Evolutionary conservation across 495 filamentous ascomycete genomes (phyloP).

Genomic region (Podospora pseudoanserina): DNA sequence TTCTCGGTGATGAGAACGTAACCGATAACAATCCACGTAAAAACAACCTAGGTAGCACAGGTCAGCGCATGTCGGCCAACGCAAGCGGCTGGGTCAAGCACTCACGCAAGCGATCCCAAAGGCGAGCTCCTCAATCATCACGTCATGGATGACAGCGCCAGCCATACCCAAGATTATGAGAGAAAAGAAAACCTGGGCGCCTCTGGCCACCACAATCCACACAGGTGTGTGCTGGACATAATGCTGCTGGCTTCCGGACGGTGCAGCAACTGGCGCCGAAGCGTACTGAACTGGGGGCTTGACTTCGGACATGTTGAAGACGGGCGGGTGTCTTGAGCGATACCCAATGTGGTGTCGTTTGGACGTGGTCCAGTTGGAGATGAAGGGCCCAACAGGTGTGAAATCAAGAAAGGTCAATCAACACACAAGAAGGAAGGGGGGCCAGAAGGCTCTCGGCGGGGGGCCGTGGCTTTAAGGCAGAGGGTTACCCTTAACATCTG

Average conservation of each 20-base stretch:
- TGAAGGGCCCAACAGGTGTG: not conserved
- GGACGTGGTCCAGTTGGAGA: not conserved
- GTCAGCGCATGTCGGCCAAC: not conserved
- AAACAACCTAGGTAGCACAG: conserved; percentile 32
- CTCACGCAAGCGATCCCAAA: conserved; percentile 42
- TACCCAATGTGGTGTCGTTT: not conserved
- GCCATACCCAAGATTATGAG: conserved; percentile 39
- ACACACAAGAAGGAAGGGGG: not conserved
- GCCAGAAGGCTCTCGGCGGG: not conserved
- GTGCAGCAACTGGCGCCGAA: not conserved
- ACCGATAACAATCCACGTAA: conserved; percentile 43
- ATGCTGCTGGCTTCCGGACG: not conserved
- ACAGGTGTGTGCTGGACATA: conserved; percentile 33
- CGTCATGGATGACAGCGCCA: conserved; percentile 44
- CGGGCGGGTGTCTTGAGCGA: not conserved
- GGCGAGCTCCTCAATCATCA: conserved; percentile 31
- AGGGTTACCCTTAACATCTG: not conserved
- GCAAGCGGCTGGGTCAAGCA: not conserved
- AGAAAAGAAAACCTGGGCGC: conserved; percentile 38
- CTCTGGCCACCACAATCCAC: conserved; percentile 40
- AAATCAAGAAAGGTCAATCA: not conserved
- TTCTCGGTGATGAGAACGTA: conserved; percentile 44
- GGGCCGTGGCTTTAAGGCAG: not conserved
- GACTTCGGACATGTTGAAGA: conserved; percentile 1
- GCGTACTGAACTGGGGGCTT: not conserved